phyloP scores from a whole-genome alignment of 257 asterid genomes.

The Solanum clarkiae region DNA sequence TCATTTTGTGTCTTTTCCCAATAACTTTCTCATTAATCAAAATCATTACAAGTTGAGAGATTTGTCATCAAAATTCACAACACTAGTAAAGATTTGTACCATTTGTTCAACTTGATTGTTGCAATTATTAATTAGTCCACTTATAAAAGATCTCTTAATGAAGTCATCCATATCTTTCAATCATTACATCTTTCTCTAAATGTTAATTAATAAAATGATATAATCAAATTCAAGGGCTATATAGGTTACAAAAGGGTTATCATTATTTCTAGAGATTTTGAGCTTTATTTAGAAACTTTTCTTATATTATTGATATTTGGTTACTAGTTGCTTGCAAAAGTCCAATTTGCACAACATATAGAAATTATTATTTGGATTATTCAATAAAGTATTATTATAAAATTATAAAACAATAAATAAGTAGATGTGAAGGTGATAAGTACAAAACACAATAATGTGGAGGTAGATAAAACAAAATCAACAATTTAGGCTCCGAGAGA shows the following conservation, averaged over 20 bases:
- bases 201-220: not conserved
- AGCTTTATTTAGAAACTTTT: not conserved
- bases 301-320: too few species aligned
- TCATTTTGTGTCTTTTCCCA: not conserved
- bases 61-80: not conserved
- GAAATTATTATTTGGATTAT: not conserved
- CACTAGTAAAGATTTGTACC: not conserved
- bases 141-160: not conserved
- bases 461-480: not conserved
- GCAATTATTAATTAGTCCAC: not conserved
- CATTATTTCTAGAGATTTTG: not conserved
- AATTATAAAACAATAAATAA: not conserved
- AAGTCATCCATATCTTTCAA: not conserved
- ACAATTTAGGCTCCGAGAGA: not conserved
- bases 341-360: not conserved
- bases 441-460: not conserved
- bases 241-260: not conserved
- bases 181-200: conserved; percentile 3
- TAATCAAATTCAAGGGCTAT: not conserved
- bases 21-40: not conserved
- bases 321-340: not conserved
- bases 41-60: not conserved
- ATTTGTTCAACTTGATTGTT: not conserved
- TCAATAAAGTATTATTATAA: not conserved
- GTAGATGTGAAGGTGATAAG: not conserved